Percentiles rank a stretch among this genome's conserved stretches.
Conservation (phyloP, 2,329 filamentous ascomycete species). For the Cladorrhinum sp. region DNA sequence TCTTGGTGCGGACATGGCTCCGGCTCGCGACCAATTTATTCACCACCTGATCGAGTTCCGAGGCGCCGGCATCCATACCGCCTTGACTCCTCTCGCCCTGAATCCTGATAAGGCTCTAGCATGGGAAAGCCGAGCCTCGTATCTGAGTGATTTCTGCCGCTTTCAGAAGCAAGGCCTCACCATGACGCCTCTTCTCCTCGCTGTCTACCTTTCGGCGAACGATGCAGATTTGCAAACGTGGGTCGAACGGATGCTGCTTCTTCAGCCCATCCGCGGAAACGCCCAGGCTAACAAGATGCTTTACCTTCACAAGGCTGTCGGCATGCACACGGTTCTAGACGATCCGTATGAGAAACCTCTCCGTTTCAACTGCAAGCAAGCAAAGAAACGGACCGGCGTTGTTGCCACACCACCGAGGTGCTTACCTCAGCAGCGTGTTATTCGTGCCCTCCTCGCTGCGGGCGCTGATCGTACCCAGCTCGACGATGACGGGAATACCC, state of each 20-base stretch:
- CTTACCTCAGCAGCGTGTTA: background rate
- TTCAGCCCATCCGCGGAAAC: slow-evolving; percentile 10
- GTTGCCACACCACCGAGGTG: background rate
- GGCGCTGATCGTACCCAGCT: slow-evolving; percentile 5
- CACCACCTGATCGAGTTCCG: background rate
- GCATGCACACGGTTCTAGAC: background rate
- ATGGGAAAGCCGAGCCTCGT: background rate
- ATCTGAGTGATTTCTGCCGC: background rate
- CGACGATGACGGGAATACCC: background rate
- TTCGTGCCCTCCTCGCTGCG: slow-evolving; percentile 4
- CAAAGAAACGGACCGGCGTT: too few species aligned
- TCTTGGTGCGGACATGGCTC: background rate
- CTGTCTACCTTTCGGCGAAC: background rate
- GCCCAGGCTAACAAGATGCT: background rate
- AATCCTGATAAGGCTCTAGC: too few species aligned
- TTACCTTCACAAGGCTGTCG: slow-evolving; percentile 10
- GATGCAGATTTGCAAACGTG: background rate
- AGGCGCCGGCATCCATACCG: background rate
- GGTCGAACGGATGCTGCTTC: slow-evolving; percentile 5
- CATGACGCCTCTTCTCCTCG: background rate
- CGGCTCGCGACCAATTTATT: background rate
- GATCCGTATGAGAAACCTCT: background rate
- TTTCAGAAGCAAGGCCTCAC: background rate
- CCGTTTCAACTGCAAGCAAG: background rate
- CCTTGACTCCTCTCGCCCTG: background rate